Evolutionary conservation across 352 stramenopile species (phyloP).

Genomic region (Phytophthora syringae): DNA sequence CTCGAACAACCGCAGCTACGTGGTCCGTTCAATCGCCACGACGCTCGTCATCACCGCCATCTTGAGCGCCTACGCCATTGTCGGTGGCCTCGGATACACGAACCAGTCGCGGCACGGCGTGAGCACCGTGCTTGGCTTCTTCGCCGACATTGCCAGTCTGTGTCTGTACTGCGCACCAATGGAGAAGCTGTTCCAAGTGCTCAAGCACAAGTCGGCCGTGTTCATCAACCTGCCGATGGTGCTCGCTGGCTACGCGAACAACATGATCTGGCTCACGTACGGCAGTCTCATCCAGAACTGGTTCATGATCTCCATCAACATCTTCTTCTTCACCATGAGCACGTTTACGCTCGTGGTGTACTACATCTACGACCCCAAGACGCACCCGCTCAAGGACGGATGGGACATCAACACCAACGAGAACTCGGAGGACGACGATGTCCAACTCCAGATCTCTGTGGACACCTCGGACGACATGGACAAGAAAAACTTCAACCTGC

Average conservation of each 20-base stretch:
- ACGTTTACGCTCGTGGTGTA: constrained; percentile 40
- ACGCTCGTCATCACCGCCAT: constrained; percentile 25
- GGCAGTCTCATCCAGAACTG: constrained; percentile 40
- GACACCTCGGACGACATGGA: constrained; percentile 13
- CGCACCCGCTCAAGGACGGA: constrained; percentile 27
- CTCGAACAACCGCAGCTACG: constrained; percentile 36
- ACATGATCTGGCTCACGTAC: constrained; percentile 60
- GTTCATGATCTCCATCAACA: constrained; percentile 49
- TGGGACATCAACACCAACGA: constrained; percentile 24
- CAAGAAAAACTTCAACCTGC: constrained; percentile 20
- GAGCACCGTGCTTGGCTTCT: constrained; percentile 41
- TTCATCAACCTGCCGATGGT: constrained; percentile 61
- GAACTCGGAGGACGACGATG: constrained; percentile 24
- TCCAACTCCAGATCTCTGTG: constrained; percentile 20
- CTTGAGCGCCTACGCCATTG: constrained; percentile 43
- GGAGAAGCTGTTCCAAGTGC: constrained; percentile 50
- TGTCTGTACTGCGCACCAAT: constrained; percentile 54
- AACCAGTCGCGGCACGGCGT: constrained; percentile 40
- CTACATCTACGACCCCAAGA: constrained; percentile 36
- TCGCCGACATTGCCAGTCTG: constrained; percentile 38
- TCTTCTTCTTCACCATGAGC: constrained; percentile 42
- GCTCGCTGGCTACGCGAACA: constrained; percentile 49
- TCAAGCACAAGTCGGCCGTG: constrained; percentile 47
- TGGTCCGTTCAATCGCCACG: constrained; percentile 31
- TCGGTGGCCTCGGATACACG: constrained; percentile 41